Evolutionary conservation across 345 rosid species (phyloP), one percentile per base, ranked within the genome.

Genomic region (Eucalyptus pauciflora): DNA sequence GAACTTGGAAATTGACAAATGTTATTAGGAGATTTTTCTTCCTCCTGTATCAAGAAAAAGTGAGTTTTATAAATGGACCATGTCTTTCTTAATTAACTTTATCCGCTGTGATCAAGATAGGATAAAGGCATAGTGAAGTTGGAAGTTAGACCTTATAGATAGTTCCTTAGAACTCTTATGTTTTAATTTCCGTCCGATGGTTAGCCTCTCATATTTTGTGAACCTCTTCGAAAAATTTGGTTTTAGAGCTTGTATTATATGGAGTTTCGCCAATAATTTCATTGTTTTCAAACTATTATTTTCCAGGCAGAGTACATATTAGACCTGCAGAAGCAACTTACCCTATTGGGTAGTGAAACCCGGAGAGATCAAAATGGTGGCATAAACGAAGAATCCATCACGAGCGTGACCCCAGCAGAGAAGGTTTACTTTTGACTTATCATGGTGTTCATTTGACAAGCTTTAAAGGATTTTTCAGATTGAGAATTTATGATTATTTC

Each of bases 291-390:
- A 45, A 83, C 49, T 87, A 87, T 79, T 85, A 37, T 76, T 76
- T 76, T 93, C 87, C 95, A 97, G 99, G 99, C 99, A 7, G 98
- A 94, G 88, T 90, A 92, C 89, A 95, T 97, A 88, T 95, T 97
- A 83, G 97, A 95, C 91, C 92, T 98, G 91, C 99, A 98, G 92
- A 97, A 98, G 93, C 98, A 97, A 90, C 94, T 98, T 88, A 96
- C 98, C 58, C 92, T 98, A 89, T 91, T 94, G 89, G 98, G 96
- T 88, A 94, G 96, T 22, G 98, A 96, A 94, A 80, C 93, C 51
- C 92, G 93, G 92, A 95, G 92, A 89, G 96, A 96, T 91, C 91
- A 92, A 86, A 95, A 94, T 88, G 96, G 97, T 81, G 91, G 92
- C 87, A 89, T 94, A 86, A 88, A 92, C 29, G 97, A 95, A 83